phyloP scores from a whole-genome alignment of 2,329 filamentous ascomycete species.

The Apiospora arundinis region DNA sequence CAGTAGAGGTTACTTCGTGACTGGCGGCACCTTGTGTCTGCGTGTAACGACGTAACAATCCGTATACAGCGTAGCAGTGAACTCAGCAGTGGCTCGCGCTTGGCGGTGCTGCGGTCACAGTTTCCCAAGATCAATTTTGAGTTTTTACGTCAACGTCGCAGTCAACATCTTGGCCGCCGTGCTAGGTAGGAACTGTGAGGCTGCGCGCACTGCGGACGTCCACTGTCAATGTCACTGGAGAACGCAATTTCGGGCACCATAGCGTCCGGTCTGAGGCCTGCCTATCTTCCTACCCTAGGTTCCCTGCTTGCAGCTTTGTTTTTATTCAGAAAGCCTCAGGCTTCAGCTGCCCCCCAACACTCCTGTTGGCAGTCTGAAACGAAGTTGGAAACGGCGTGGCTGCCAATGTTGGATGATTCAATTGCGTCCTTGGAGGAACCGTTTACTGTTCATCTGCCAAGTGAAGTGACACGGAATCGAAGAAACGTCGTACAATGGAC shows the following conservation, averaged over 20 bases:
- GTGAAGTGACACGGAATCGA: neutral
- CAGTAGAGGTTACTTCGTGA: neutral
- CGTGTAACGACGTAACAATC: neutral
- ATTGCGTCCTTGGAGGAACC: neutral
- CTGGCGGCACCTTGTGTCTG: neutral
- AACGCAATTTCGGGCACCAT: neutral
- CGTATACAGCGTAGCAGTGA: neutral
- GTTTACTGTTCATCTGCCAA: neutral
- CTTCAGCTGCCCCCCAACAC: too few relatives aligned
- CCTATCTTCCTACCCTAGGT: constrained; percentile 12
- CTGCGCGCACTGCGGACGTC: neutral
- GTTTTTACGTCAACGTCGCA: neutral
- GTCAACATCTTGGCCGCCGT: neutral
- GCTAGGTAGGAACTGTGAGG: neutral
- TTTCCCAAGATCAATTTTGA: too few relatives aligned
- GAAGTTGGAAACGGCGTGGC: neutral
- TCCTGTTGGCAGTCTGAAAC: neutral
- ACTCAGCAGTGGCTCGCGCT: neutral
- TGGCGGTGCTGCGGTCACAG: neutral
- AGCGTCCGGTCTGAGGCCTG: constrained; percentile 13
- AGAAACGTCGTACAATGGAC: neutral
- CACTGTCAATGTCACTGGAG: neutral
- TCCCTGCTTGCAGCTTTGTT: neutral
- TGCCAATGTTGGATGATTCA: neutral
- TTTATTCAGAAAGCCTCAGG: neutral